Evolutionary conservation across 1,284 basidiomycete genomes (phyloP).

Genomic region (Ceratobasidium sp.): DNA sequence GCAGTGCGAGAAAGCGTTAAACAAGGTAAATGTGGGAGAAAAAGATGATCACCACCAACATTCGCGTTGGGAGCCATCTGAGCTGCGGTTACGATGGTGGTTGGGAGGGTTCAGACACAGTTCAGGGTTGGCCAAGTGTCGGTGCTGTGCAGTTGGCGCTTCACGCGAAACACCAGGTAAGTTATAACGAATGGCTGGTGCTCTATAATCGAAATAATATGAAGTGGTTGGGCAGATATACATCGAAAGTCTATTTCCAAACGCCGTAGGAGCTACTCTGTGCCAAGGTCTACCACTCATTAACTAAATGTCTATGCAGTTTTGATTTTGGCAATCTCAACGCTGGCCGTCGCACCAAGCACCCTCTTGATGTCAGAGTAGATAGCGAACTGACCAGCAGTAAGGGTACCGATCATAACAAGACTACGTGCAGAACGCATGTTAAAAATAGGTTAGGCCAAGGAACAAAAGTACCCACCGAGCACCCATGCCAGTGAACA

Average conservation of each 20-base stretch:
- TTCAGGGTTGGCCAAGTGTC: background rate
- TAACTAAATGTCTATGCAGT: constrained; percentile 17
- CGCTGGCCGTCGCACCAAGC: constrained; percentile 57
- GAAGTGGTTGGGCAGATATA: background rate
- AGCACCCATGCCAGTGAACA: constrained; percentile 58
- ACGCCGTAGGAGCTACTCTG: constrained; percentile 1
- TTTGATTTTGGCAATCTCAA: constrained; percentile 50
- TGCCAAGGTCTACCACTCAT: background rate
- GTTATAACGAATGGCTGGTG: background rate
- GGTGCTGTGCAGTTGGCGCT: constrained; percentile 8
- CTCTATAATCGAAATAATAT: background rate
- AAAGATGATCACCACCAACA: background rate
- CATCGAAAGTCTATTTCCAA: constrained; percentile 33
- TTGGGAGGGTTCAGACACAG: background rate
- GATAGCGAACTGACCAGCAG: constrained; percentile 59
- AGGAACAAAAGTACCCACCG: constrained; percentile 47
- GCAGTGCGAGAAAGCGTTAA: background rate
- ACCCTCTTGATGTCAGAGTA: constrained; percentile 58
- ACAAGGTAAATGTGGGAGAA: background rate
- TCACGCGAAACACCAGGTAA: background rate
- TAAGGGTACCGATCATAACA: constrained; percentile 61
- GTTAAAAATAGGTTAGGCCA: background rate
- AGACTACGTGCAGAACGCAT: constrained; percentile 51
- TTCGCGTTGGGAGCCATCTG: constrained; percentile 5
- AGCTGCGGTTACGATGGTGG: background rate